These are phyloP conservation scores for Biscogniauxia marginata DNA, from an alignment of 2,329 filamentous ascomycete species.

Conservation along the genomic window DNA sequence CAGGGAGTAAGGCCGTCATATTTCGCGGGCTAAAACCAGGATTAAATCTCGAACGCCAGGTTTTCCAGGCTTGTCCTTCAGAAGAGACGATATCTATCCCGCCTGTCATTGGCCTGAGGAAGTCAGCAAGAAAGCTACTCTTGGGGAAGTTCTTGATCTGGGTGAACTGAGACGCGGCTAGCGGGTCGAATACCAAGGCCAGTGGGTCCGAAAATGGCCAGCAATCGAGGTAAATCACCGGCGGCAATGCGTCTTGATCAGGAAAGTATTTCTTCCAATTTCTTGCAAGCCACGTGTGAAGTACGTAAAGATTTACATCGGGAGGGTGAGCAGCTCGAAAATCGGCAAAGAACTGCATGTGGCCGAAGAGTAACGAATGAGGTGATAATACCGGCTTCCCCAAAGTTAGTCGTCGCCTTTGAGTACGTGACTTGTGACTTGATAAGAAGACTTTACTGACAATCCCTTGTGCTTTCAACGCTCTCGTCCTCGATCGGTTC, in stretches of 20 bases:
- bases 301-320: conserved; percentile 26
- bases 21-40: conserved; percentile 39
- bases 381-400: conserved; percentile 27
- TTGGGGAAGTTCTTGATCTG: conserved; percentile 25
- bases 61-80: conserved; percentile 35
- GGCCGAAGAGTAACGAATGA: conserved; percentile 28
- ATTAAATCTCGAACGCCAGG: conserved; percentile 33
- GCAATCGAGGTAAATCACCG: conserved; percentile 29
- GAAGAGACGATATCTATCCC: conserved; percentile 32
- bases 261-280: conserved; percentile 28
- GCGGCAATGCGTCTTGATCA: conserved; percentile 20
- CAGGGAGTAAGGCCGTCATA: conserved; percentile 34
- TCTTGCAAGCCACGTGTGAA: conserved; percentile 26
- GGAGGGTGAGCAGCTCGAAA: conserved; percentile 23
- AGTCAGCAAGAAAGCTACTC: conserved; percentile 5
- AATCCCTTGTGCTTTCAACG: conserved; percentile 25
- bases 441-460: conserved; percentile 17
- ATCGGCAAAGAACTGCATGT: conserved; percentile 24
- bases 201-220: conserved; percentile 25
- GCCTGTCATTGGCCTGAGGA: conserved; percentile 31
- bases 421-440: neutral
- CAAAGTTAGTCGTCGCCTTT: conserved; percentile 13
- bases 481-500: conserved; percentile 16
- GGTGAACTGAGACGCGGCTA: conserved; percentile 24
- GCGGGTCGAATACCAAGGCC: conserved; percentile 21